Conservation (phyloP, 148 eudicot species). For the Cornus florida region DNA sequence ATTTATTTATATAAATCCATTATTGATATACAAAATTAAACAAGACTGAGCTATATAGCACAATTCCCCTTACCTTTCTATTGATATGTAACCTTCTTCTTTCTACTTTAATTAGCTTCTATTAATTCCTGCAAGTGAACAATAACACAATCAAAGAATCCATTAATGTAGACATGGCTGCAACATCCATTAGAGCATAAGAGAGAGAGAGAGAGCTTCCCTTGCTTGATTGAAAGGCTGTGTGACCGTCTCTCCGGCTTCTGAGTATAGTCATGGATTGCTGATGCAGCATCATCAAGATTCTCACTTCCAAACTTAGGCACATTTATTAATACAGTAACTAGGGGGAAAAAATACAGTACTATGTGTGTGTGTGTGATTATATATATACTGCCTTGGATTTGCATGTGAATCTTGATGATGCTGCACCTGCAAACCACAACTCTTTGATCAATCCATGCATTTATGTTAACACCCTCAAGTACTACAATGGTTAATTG, state of each 20-base stretch:
- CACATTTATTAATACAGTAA: no score
- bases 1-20: no score
- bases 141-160: background rate
- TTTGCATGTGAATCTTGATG: slow-evolving; percentile 19
- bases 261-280: slow-evolving; percentile 6
- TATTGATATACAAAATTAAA: no score
- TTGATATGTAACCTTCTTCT: background rate
- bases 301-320: slow-evolving; percentile 6
- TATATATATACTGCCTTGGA: background rate
- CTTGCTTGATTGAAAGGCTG: background rate
- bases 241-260: no score
- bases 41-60: background rate
- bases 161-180: background rate
- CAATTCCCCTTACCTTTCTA: background rate
- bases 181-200: background rate
- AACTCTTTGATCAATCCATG: background rate
- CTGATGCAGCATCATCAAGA: slow-evolving; percentile 26
- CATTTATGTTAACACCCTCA: background rate
- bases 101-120: background rate
- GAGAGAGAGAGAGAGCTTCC: background rate
- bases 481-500: background rate
- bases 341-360: no score
- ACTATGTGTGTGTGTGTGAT: background rate
- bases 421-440: slow-evolving; percentile 18
- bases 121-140: background rate